phyloP scores from a whole-genome alignment of 2,329 filamentous ascomycete genomes.

The Ophiocordyceps sinensis region DNA sequence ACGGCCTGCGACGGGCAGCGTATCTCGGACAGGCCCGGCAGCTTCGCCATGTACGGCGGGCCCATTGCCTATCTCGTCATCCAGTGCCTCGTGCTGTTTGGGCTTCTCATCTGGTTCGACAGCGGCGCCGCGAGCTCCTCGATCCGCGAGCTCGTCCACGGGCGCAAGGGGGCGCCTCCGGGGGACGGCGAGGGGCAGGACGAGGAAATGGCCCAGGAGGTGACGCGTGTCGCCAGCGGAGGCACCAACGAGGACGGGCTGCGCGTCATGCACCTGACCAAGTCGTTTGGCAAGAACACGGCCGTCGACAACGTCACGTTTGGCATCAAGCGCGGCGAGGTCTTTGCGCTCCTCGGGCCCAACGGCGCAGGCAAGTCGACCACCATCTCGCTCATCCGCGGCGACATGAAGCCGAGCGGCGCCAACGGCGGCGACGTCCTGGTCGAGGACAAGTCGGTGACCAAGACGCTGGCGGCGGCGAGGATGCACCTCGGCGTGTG shows the following conservation, averaged over 20 bases:
- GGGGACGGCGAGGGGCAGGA: constrained; percentile 25
- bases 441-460: constrained; percentile 65
- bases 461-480: constrained; percentile 55
- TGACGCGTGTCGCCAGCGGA: constrained; percentile 38
- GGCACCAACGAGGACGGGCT: constrained; percentile 44
- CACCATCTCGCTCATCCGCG: constrained; percentile 76
- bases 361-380: constrained; percentile 89
- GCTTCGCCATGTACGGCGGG: constrained; percentile 62
- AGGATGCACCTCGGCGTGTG: constrained; percentile 77
- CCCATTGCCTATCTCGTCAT: constrained; percentile 71
- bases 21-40: constrained; percentile 54
- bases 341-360: constrained; percentile 79
- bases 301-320: constrained; percentile 87
- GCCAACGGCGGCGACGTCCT: constrained; percentile 61
- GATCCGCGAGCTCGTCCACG: constrained; percentile 25
- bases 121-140: constrained; percentile 51
- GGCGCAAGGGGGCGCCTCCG: constrained; percentile 11
- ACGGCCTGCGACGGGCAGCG: constrained; percentile 53
- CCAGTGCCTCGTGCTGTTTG: constrained; percentile 58
- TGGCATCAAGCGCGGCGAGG: constrained; percentile 62
- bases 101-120: constrained; percentile 65
- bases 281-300: constrained; percentile 57
- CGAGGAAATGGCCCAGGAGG: constrained; percentile 51
- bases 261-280: constrained; percentile 66
- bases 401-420: constrained; percentile 60